phyloP scores from a whole-genome alignment of 768 basidiomycete species.

The Mycena amicta region DNA sequence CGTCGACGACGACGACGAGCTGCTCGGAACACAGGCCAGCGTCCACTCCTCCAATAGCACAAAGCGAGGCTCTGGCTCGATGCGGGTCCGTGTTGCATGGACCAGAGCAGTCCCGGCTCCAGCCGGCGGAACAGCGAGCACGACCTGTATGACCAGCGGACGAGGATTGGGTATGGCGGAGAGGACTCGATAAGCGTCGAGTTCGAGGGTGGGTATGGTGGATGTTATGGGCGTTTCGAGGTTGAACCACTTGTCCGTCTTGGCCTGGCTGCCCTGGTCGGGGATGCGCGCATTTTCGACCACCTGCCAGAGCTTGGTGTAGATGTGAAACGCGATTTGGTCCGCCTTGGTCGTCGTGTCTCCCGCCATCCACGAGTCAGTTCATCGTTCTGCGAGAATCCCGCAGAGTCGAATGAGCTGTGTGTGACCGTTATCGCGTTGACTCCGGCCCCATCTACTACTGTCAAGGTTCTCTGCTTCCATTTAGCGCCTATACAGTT shows the following conservation, averaged over 20 bases:
- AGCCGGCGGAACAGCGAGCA: slow-evolving; percentile 71
- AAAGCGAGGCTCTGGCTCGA: slow-evolving; percentile 68
- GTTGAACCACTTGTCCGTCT: slow-evolving; percentile 88
- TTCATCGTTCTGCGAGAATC: neutral
- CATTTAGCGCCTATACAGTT: too few species aligned
- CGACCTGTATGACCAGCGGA: slow-evolving; percentile 67
- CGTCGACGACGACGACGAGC: neutral
- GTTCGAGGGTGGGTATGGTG: slow-evolving; percentile 61
- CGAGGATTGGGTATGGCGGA: slow-evolving; percentile 39
- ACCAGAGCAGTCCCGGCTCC: slow-evolving; percentile 74
- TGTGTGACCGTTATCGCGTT: neutral
- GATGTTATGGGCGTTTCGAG: slow-evolving; percentile 78
- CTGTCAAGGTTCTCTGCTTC: too few species aligned
- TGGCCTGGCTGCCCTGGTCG: slow-evolving; percentile 30
- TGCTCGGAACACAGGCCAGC: slow-evolving; percentile 31
- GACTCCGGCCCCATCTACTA: neutral
- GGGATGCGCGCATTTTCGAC: slow-evolving; percentile 71
- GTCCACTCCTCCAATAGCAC: slow-evolving; percentile 77
- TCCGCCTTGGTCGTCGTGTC: slow-evolving; percentile 60
- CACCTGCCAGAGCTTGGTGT: slow-evolving; percentile 79
- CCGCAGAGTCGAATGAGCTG: neutral
- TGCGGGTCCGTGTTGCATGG: slow-evolving; percentile 60
- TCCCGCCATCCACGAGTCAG: slow-evolving; percentile 7
- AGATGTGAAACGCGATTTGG: slow-evolving; percentile 84
- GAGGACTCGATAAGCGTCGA: slow-evolving; percentile 61